phyloP scores from a whole-genome alignment of 2,329 filamentous ascomycete species.

The Paecilomyces sp. region DNA sequence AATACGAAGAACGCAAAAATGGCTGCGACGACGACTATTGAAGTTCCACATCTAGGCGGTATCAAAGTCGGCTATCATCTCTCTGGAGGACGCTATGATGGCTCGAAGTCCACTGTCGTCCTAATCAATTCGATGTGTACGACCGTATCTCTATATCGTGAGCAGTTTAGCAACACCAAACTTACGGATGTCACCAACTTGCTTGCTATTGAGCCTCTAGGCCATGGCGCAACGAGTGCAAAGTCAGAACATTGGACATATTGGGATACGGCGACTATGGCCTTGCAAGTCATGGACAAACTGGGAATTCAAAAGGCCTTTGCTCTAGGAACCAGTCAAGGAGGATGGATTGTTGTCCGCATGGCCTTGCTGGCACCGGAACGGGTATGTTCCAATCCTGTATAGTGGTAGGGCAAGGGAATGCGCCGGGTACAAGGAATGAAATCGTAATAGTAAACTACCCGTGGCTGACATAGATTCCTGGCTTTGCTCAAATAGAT shows the following conservation, averaged over 20 bases:
- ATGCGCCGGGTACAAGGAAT: neutral
- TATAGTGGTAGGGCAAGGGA: neutral
- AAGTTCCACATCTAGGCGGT: conserved; percentile 40
- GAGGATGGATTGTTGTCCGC: conserved; percentile 42
- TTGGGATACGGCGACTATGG: conserved; percentile 45
- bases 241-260: conserved; percentile 40
- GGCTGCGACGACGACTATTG: conserved; percentile 18
- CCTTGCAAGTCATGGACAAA: conserved; percentile 45
- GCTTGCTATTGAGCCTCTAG: conserved; percentile 43
- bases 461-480: neutral
- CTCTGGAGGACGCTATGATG: conserved; percentile 36
- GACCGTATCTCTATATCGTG: conserved; percentile 31
- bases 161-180: conserved; percentile 25
- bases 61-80: conserved; percentile 39
- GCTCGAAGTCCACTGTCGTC: conserved; percentile 40
- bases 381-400: conserved; percentile 20
- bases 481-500: conserved; percentile 23
- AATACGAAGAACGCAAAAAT: conserved; percentile 6
- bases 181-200: conserved; percentile 35
- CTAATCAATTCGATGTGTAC: conserved; percentile 43
- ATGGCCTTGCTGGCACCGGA: conserved; percentile 43
- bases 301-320: conserved; percentile 34
- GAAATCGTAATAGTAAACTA: neutral
- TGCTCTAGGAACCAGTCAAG: conserved; percentile 42
- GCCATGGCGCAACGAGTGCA: conserved; percentile 39